Evolutionary conservation across 306 rosid genomes (phyloP).

Genomic region (Styphnolobium japonicum): DNA sequence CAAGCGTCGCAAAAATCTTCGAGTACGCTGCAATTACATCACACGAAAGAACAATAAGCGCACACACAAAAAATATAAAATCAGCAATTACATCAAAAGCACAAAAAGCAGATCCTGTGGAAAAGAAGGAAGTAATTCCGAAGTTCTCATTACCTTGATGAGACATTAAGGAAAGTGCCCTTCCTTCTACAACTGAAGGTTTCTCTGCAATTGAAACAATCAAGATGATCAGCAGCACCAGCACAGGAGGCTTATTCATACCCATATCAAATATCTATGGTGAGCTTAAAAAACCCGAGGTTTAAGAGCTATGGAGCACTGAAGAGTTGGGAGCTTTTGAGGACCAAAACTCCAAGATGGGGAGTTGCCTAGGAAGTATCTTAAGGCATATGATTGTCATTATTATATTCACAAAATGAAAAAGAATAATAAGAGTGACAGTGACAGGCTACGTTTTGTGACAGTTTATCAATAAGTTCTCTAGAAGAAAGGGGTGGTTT

Average conservation of each 20-base stretch:
- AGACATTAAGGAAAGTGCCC: slow-evolving; percentile 32
- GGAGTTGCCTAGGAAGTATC: neutral
- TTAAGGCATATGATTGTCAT: neutral
- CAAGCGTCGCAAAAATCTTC: slow-evolving; percentile 31
- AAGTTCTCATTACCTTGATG: slow-evolving; percentile 28
- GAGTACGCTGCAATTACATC: slow-evolving; percentile 21
- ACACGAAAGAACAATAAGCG: neutral
- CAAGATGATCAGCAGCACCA: slow-evolving; percentile 8
- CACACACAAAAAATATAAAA: neutral
- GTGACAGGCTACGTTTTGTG: slow-evolving; percentile 2
- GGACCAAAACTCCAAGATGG: neutral
- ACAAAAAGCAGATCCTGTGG: neutral
- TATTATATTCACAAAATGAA: neutral
- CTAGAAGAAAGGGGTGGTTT: slow-evolving; percentile 32
- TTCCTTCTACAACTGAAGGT: slow-evolving; percentile 29
- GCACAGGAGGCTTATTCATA: neutral
- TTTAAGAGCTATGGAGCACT: neutral
- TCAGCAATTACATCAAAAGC: neutral
- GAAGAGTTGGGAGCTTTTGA: neutral
- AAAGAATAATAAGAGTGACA: neutral
- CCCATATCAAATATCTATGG: neutral
- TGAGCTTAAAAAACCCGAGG: slow-evolving; percentile 3
- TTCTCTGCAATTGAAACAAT: slow-evolving; percentile 21
- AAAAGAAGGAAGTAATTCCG: neutral
- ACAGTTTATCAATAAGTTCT: neutral